Percentiles rank a stretch among this genome's conserved stretches.
Conservation (phyloP, 352 stramenopile genomes). For the Pythium aristosporum region DNA sequence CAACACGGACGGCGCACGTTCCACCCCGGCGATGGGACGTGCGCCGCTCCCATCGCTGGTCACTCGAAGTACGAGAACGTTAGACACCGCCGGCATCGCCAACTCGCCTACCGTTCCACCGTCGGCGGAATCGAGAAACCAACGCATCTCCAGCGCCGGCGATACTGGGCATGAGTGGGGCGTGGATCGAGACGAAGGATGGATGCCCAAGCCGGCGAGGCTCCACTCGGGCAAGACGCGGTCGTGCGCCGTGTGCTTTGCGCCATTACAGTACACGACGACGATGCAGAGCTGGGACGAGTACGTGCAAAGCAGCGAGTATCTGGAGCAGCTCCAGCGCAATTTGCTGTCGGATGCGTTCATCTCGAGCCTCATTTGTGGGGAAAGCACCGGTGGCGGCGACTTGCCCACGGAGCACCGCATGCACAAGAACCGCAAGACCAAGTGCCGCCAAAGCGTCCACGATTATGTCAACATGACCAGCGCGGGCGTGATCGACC, state of each 20-base stretch:
- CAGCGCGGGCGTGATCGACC: conserved; percentile 76
- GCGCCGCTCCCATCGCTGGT: conserved; percentile 6
- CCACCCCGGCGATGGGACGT: neutral
- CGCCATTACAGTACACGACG: conserved; percentile 67
- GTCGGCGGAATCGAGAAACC: conserved; percentile 1
- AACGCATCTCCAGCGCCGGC: conserved; percentile 19
- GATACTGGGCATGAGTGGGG: conserved; percentile 23
- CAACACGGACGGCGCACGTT: neutral
- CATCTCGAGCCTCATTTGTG: conserved; percentile 76
- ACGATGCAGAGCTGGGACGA: conserved; percentile 69
- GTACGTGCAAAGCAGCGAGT: conserved; percentile 80
- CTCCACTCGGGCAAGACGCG: conserved; percentile 79
- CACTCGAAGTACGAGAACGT: conserved; percentile 10
- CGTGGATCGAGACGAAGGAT: conserved; percentile 57
- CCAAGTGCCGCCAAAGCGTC: conserved; percentile 82
- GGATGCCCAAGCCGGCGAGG: conserved; percentile 82
- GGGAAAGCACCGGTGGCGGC: conserved; percentile 54
- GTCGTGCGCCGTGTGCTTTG: conserved; percentile 77
- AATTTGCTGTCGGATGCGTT: conserved; percentile 81
- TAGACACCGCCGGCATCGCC: conserved; percentile 1
- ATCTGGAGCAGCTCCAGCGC: conserved; percentile 63
- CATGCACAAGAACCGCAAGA: conserved; percentile 84
- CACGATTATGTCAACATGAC: conserved; percentile 80
- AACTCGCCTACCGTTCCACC: conserved; percentile 4
- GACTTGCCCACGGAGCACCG: conserved; percentile 83